Evolutionary conservation across 2,329 filamentous ascomycete genomes (phyloP), one percentile per base, ranked within the genome.

Genomic region (Colletotrichum sp.): DNA sequence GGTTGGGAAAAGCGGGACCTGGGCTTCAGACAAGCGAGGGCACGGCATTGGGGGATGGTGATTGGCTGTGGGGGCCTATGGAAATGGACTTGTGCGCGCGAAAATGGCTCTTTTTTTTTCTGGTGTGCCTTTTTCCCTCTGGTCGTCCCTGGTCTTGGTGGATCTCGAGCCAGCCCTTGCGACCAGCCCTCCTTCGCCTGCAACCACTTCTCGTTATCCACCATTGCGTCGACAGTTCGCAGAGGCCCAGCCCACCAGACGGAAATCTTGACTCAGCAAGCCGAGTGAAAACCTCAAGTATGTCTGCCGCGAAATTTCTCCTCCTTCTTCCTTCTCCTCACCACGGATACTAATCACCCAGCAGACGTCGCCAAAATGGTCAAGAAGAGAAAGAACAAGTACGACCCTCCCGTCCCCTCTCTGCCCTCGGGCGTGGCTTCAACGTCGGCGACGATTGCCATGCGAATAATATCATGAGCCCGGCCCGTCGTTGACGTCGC

Each of bases 371-470:
- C 83, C 87, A 93, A 87, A 82, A 93, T 93, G 92, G 91, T 92
- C 85, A 93, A 93, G 91, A 93, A 93, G 90, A 92, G 92, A 90
- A 92, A 92, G 87, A 91, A 90, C 87, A 93, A 93, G 90, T 91
- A 88, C 83, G 88, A 85, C 67, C 70, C 73, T n/a, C 67, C 72
- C 59, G 55, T n/a, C n/a, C 57, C 34, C 36, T 36, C 34, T 36
- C 48, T 18, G 13, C 24, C n/a, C 8, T 61, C 10, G 55, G 30
- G 36, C 15, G 28, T 34, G 36, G 43, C n/a, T 3, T 52, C 43
- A 12, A 21, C 59, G 24, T 63, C 34, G 30, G 52, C 69, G 60
- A n/a, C 72, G 60, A n/a, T 71, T 69, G 65, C 64, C 48, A 55
- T 68, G 59, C n/a, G 9, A 7, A 24, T 3, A 16, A 6, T 6